Evolutionary conservation across 129 eudicot species (phyloP).

Genomic region (Silybum marianum): DNA sequence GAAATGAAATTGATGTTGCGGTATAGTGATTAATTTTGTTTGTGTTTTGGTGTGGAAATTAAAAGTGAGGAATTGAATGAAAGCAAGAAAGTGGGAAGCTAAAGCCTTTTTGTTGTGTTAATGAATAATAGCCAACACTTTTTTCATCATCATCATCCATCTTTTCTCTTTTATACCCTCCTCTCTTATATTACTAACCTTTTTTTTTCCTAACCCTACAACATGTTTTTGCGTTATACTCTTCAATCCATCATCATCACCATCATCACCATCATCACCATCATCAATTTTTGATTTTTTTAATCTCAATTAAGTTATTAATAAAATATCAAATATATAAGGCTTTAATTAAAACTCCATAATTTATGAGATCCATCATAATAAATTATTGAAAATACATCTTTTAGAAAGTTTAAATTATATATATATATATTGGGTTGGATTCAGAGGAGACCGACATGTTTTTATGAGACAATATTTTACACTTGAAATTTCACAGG

Average conservation of each 20-base stretch:
- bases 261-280: not conserved
- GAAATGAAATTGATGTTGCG: not conserved
- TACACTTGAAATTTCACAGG: too few relatives aligned
- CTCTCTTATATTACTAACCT: not conserved
- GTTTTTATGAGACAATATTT: too few relatives aligned
- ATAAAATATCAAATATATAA: too few relatives aligned
- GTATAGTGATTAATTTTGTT: not conserved
- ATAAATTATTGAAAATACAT: too few relatives aligned
- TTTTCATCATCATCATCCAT: conserved; percentile 16
- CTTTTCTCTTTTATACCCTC: not conserved
- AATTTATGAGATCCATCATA: too few relatives aligned
- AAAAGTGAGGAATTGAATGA: not conserved
- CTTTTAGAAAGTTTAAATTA: too few relatives aligned
- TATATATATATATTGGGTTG: too few relatives aligned
- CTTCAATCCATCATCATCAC: not conserved
- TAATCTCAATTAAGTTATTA: too few relatives aligned
- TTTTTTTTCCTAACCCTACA: conserved; percentile 6
- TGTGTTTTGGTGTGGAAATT: not conserved
- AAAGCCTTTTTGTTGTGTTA: not conserved
- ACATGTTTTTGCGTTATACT: not conserved
- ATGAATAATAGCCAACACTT: conserved; percentile 12
- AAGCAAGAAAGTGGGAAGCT: not conserved
- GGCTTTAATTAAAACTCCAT: too few relatives aligned
- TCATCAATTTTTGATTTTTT: not conserved
- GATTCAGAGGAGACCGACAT: too few relatives aligned